Evolutionary conservation across 2,329 filamentous ascomycete species (phyloP), one percentile per base, ranked within the genome.

Genomic region (Epichloe coenophiala): DNA sequence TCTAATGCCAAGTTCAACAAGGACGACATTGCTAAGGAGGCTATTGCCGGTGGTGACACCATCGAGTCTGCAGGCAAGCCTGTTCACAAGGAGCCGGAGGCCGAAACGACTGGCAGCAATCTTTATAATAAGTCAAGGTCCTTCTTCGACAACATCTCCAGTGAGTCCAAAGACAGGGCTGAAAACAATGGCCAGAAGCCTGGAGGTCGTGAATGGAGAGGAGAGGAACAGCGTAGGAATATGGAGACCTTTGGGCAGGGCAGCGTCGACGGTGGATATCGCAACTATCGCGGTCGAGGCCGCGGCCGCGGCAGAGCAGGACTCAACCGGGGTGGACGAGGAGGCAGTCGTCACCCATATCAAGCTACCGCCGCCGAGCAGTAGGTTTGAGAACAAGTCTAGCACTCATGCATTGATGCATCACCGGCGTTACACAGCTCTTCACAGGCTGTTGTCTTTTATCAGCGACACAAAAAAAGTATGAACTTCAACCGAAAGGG

Each of bases 91-190:
- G 64, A 65, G 11, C 60, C 60, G 2, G 68, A 73, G 37, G 66
- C 74, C 2, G 53, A 55, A 1, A 33, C 55, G 8, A 64, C 68
- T 12, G 67, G 74, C 1, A 68, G 73, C 12, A 61, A 68, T 17
- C 71, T 80, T 0, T 98, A 98, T 71, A 91, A 96, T 72, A 95
- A 89, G 69, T 77, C 83, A 5, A 81, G 73, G 3, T 95, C 88
- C 1, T 98, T 98, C 75, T 98, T 98, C 63, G 93, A 98, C 69
- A 96, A 98, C 67, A 96, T 98, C 56, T 95, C 88, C 1, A 95
- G 88, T 57, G 93, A 98, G 65, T 78, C 87, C 55, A 94, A 86
- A 66, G 93, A 98, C 57, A 81, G 93, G 42, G 82, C 87, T 48
- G 87, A 91, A 54, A 83, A 82, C 39, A 74, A 73, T 41, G 77